Percentiles rank a stretch among this genome's conserved stretches.
Conservation (phyloP, 139 green algal genomes). For the Penium margaritaceum region DNA sequence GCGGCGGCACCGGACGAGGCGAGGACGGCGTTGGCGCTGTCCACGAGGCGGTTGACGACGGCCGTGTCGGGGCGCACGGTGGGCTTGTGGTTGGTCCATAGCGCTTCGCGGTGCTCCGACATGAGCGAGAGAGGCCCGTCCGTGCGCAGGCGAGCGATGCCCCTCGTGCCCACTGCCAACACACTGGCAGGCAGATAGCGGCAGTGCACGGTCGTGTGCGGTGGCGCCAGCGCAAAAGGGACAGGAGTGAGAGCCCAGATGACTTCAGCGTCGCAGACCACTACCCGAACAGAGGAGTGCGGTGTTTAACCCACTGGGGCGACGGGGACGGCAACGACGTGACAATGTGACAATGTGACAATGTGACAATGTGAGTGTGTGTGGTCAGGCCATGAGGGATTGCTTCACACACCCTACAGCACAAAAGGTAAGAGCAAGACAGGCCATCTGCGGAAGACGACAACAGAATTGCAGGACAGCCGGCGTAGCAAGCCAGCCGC, state of each 20-base stretch:
- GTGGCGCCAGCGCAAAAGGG: not conserved
- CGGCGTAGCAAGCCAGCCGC: too few relatives aligned
- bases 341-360: not conserved
- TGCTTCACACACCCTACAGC: too few relatives aligned
- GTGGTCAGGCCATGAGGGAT: too few relatives aligned
- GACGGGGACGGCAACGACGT: not conserved
- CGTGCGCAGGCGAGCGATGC: conserved; percentile 8
- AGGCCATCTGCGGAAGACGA: too few relatives aligned
- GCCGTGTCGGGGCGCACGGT: conserved; percentile 55
- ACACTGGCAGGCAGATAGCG: not conserved
- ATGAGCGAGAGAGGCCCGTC: conserved; percentile 58
- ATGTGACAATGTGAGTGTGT: too few relatives aligned
- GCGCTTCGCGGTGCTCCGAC: conserved; percentile 53
- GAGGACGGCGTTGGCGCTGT: not conserved
- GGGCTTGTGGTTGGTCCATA: conserved; percentile 64
- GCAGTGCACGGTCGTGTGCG: not conserved
- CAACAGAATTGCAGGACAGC: too few relatives aligned
- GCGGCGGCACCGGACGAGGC: not conserved
- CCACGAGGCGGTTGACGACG: conserved; percentile 49
- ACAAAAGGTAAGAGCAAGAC: too few relatives aligned
- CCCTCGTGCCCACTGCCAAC: not conserved
- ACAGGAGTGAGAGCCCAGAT: not conserved
- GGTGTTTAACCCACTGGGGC: too few relatives aligned
- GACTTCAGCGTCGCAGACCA: too few relatives aligned
- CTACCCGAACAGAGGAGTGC: too few relatives aligned